phyloP scores from a whole-genome alignment of 306 rosid species.

The Rosa multiflora region DNA sequence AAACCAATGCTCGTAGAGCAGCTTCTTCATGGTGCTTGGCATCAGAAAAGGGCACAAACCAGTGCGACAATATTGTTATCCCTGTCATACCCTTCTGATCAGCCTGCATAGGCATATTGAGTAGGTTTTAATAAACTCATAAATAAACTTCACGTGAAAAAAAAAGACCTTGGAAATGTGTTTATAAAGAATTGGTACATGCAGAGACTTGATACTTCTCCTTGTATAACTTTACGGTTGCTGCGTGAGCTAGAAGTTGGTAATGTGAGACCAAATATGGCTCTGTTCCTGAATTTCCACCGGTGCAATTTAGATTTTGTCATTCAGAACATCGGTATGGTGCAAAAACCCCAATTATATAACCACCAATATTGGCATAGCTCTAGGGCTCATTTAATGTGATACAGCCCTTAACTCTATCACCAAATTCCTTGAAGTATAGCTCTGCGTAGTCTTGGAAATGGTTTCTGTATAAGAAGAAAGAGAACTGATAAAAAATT shows the following conservation, averaged over 20 bases:
- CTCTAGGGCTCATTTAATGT: constrained; percentile 64
- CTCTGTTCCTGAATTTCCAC: constrained; percentile 63
- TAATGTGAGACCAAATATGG: constrained; percentile 64
- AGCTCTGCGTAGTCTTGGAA: constrained; percentile 56
- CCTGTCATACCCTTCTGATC: constrained; percentile 67
- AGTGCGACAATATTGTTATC: constrained; percentile 40
- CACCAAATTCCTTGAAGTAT: constrained; percentile 64
- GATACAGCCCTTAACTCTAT: constrained; percentile 66
- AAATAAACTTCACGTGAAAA: not conserved
- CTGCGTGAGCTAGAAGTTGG: constrained; percentile 64
- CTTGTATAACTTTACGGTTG: constrained; percentile 44
- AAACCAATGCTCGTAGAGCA: constrained; percentile 51
- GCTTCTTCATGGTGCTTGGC: constrained; percentile 30
- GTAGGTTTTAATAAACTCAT: not conserved
- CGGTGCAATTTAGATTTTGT: constrained; percentile 51
- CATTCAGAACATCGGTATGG: constrained; percentile 68
- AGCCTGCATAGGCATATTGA: constrained; percentile 18
- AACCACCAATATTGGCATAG: constrained; percentile 34
- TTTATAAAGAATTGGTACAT: not conserved
- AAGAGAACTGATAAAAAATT: not conserved
- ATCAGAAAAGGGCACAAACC: constrained; percentile 47
- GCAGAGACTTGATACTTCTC: constrained; percentile 53
- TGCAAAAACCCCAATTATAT: constrained; percentile 42
- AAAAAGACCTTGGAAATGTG: not conserved
- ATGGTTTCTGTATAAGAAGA: constrained; percentile 29